phyloP scores from a whole-genome alignment of 2,329 filamentous ascomycete species.

The Diaporthe sp. region DNA sequence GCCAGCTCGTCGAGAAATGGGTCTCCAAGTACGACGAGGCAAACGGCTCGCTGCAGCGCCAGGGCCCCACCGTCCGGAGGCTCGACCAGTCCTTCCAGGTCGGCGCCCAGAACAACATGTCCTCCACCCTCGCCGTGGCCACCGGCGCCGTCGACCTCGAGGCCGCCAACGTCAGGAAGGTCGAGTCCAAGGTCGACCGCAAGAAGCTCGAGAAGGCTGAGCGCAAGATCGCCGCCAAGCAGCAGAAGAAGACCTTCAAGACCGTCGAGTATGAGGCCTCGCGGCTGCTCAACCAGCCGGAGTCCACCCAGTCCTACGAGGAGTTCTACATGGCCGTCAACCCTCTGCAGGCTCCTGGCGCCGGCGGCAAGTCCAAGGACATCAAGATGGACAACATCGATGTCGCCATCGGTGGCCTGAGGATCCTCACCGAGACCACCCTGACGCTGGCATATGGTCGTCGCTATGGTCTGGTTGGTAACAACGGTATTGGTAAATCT shows the following conservation, averaged over 20 bases:
- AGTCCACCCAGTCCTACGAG: conserved; percentile 92
- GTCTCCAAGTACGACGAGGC: conserved; percentile 83
- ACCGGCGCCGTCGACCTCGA: conserved; percentile 91
- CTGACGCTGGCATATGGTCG: conserved; percentile 92
- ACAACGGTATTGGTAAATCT: conserved; percentile 99
- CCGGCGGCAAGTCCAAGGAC: conserved; percentile 93
- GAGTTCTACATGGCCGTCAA: conserved; percentile 99
- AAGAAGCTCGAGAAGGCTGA: conserved; percentile 99
- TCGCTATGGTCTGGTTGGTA: conserved; percentile 96
- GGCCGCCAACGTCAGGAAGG: conserved; percentile 91
- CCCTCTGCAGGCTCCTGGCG: conserved; percentile 85
- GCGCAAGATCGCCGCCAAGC: conserved; percentile 96
- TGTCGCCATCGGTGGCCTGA: conserved; percentile 88
- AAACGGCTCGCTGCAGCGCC: conserved; percentile 78
- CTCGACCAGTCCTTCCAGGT: conserved; percentile 97
- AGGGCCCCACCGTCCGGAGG: conserved; percentile 83
- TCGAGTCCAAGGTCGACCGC: conserved; percentile 96
- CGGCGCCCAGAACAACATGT: conserved; percentile 93
- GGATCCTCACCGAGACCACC: conserved; percentile 92
- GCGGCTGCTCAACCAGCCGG: conserved; percentile 84
- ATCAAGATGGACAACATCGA: conserved; percentile 98
- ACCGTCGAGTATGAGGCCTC: conserved; percentile 98
- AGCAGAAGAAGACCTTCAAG: conserved; percentile 98
- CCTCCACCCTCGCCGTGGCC: conserved; percentile 90
- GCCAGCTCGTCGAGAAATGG: conserved; percentile 89